phyloP scores from a whole-genome alignment of 108 stramenopile species.

The Cyclotella choctawhatcheeana region DNA sequence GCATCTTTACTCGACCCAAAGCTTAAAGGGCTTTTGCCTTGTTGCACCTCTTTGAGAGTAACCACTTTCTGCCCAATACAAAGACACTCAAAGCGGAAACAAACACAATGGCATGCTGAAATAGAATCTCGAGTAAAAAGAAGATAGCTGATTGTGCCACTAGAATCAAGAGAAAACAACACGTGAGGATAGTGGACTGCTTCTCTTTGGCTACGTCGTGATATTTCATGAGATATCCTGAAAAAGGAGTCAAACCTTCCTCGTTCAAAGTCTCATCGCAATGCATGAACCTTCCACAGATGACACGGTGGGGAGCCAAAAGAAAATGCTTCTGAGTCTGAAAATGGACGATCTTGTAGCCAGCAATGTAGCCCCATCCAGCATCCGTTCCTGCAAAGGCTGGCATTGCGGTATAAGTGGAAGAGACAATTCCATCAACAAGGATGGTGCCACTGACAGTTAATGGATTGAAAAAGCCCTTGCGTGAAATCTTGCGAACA shows the following conservation, averaged over 20 bases:
- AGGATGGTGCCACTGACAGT: not conserved
- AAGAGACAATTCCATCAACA: conserved; percentile 2
- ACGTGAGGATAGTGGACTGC: not conserved
- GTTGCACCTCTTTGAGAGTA: not conserved
- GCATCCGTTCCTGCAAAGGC: not conserved
- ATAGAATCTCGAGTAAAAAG: not conserved
- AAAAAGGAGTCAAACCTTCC: not conserved
- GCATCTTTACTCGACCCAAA: no score
- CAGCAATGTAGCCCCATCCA: not conserved
- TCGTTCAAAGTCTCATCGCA: not conserved
- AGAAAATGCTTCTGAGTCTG: conserved; percentile 2
- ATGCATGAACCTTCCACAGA: not conserved
- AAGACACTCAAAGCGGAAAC: not conserved
- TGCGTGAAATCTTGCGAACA: conserved; percentile 6
- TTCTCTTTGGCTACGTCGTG: not conserved
- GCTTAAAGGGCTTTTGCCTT: not conserved
- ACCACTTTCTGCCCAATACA: not conserved
- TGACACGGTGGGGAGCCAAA: not conserved
- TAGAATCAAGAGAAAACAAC: not conserved
- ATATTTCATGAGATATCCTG: not conserved
- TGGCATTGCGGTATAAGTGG: not conserved
- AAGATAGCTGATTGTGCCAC: not conserved
- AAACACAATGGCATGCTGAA: not conserved
- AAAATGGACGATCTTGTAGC: not conserved
- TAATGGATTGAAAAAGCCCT: not conserved